Percentiles rank a stretch among this genome's conserved stretches.
Evolutionary conservation across 805 yeast genomes (phyloP).

Genomic region (Saturnispora serradocipensis): DNA sequence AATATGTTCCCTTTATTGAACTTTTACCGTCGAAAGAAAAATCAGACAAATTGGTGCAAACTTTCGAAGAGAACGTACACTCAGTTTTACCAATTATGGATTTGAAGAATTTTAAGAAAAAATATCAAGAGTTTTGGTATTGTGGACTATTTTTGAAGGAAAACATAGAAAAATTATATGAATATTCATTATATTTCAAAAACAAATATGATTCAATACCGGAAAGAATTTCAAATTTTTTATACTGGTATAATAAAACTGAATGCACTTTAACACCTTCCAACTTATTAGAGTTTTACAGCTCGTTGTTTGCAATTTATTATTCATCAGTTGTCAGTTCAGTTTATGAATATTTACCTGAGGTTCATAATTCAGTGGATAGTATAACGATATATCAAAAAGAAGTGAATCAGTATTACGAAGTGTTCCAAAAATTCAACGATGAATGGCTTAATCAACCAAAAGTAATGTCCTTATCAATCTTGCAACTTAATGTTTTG

Average conservation of each 20-base stretch:
- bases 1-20: conserved; percentile 26
- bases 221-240: conserved; percentile 14
- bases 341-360: conserved; percentile 12
- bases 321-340: conserved; percentile 14
- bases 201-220: conserved; percentile 10
- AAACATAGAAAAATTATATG: conserved; percentile 17
- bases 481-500: conserved; percentile 18
- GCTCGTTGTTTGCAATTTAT: conserved; percentile 15
- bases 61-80: conserved; percentile 44
- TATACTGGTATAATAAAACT: conserved; percentile 41
- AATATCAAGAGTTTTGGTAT: conserved; percentile 40
- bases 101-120: conserved; percentile 34
- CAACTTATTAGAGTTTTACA: conserved; percentile 18
- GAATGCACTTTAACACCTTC: conserved; percentile 12
- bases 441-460: conserved; percentile 17
- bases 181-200: conserved; percentile 11
- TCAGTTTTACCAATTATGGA: conserved; percentile 48
- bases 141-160: conserved; percentile 19
- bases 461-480: conserved; percentile 17
- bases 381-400: conserved; percentile 11
- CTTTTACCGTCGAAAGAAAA: conserved; percentile 39
- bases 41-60: conserved; percentile 38
- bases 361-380: conserved; percentile 6
- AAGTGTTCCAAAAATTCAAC: conserved; percentile 13
- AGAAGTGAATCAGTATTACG: conserved; percentile 18